These are phyloP conservation scores for Mucor sp. DNA, from an alignment of 371 early-diverging fungal species.

Conservation along the genomic window DNA sequence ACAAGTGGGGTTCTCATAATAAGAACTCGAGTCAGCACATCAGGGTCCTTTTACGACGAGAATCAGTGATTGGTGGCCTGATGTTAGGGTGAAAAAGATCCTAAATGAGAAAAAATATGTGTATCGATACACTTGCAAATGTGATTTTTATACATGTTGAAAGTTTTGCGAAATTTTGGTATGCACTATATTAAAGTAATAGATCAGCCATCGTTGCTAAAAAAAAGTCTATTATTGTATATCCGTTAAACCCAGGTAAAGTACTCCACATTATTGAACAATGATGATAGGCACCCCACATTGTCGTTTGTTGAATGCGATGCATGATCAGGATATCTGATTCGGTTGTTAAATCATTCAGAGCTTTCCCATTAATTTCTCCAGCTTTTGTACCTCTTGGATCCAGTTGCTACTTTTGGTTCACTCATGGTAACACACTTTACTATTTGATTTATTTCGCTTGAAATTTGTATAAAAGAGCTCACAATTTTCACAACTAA, in stretches of 20 bases:
- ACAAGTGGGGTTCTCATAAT: not conserved
- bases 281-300: too few species aligned
- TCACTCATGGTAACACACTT: not conserved
- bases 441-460: not conserved
- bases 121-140: not conserved
- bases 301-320: too few species aligned
- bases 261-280: too few species aligned
- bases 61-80: not conserved
- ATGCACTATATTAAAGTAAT: too few species aligned
- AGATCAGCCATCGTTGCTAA: too few species aligned
- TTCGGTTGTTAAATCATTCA: constrained; percentile 3
- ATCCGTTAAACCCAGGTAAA: too few species aligned
- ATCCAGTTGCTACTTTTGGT: constrained; percentile 1
- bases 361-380: constrained; percentile 9
- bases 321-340: too few species aligned
- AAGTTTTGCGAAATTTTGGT: not conserved
- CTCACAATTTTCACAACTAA: not conserved
- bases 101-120: not conserved
- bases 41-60: not conserved
- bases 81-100: not conserved
- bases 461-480: constrained; percentile 6
- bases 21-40: not conserved
- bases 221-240: not conserved
- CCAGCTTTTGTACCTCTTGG: constrained; percentile 13
- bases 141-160: not conserved